These are phyloP conservation scores for Strobilomyces echinocephalus DNA, from an alignment of 768 basidiomycete species.

Conservation along the genomic window DNA sequence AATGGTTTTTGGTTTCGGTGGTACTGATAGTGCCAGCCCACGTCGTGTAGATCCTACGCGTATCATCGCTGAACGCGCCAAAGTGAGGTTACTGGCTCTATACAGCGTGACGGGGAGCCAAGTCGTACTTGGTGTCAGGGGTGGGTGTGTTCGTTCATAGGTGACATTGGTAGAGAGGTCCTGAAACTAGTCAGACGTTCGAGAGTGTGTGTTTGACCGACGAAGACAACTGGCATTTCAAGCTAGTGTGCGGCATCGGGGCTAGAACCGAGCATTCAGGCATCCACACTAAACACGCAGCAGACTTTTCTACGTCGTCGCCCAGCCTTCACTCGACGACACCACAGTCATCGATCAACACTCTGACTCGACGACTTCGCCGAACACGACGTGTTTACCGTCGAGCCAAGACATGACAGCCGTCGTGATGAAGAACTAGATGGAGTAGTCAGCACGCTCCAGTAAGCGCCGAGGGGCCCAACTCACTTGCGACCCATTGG, in stretches of 20 bases:
- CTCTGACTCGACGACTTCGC: constrained; percentile 40
- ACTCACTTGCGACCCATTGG: constrained; percentile 72
- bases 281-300: neutral
- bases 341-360: constrained; percentile 58
- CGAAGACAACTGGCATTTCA: no score
- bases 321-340: constrained; percentile 30
- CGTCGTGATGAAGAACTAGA: constrained; percentile 75
- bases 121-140: no score
- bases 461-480: neutral
- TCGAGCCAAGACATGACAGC: constrained; percentile 59
- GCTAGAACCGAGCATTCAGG: constrained; percentile 1
- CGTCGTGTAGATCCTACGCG: neutral
- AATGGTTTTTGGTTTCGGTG: no score
- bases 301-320: neutral
- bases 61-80: neutral
- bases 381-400: constrained; percentile 44
- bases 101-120: no score
- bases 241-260: neutral
- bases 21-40: no score
- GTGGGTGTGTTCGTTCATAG: no score
- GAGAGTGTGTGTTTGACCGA: no score
- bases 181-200: no score
- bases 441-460: neutral
- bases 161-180: no score
- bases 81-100: no score